Conservation (phyloP, 768 basidiomycete species). For the Leccinum boreale region DNA sequence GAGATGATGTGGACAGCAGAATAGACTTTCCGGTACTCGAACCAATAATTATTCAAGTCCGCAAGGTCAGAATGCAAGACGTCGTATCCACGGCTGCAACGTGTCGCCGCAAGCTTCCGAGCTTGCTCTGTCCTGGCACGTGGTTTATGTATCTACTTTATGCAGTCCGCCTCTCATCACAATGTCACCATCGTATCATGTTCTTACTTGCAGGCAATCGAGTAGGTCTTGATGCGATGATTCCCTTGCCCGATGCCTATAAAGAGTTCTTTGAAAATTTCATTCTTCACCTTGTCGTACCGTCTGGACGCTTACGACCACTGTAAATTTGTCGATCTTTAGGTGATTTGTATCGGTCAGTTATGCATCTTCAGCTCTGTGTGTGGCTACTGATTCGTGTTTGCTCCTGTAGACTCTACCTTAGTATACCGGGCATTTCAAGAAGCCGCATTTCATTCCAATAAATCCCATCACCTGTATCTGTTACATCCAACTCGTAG, state of each 20-base stretch:
- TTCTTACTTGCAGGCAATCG: not conserved
- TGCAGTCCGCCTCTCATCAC: constrained; percentile 19
- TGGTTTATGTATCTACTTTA: constrained; percentile 16
- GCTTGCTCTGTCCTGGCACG: constrained; percentile 26
- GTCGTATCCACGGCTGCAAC: constrained; percentile 13
- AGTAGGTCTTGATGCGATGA: not conserved
- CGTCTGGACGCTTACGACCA: constrained; percentile 12
- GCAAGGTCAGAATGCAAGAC: constrained; percentile 3
- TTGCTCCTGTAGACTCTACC: not conserved
- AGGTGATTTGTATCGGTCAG: constrained; percentile 10
- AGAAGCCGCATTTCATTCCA: not conserved
- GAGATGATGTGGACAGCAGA: not conserved
- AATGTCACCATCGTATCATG: constrained; percentile 10
- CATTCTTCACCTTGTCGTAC: constrained; percentile 2
- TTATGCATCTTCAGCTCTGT: not conserved
- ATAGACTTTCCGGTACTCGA: not conserved
- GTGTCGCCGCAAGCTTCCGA: constrained; percentile 22
- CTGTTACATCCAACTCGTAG: not conserved
- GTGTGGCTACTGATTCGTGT: not conserved
- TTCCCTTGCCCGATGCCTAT: constrained; percentile 8
- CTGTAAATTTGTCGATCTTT: constrained; percentile 1
- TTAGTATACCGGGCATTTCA: not conserved
- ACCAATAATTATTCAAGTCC: not conserved
- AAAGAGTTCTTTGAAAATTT: constrained; percentile 8
- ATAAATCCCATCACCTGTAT: not conserved